Conservation (phyloP, 169 alveolate species). For the Perkinsus chesapeaki region DNA sequence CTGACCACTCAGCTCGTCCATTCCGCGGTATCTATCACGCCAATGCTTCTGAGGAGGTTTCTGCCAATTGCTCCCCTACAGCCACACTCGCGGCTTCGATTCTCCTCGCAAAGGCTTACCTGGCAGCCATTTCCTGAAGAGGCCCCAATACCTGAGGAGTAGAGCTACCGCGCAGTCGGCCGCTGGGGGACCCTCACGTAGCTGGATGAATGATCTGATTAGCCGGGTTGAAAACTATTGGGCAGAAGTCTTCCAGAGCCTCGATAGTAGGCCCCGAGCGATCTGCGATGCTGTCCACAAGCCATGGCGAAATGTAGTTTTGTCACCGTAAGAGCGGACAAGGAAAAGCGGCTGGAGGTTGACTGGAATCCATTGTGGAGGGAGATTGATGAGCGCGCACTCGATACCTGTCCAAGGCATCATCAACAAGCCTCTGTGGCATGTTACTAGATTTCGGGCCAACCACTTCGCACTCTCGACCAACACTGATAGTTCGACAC, state of each 20-base stretch:
- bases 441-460: background rate
- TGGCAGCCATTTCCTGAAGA: background rate
- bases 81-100: background rate
- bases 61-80: background rate
- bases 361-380: background rate
- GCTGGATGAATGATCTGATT: slow-evolving; percentile 41
- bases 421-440: background rate
- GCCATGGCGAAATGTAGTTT: background rate
- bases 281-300: background rate
- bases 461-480: background rate
- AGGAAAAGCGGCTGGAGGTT: background rate
- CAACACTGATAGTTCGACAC: background rate
- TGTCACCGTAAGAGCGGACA: background rate
- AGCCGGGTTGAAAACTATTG: slow-evolving; percentile 30
- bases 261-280: background rate
- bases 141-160: background rate
- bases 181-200: slow-evolving; percentile 6
- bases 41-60: background rate
- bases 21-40: background rate
- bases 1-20: background rate
- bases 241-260: slow-evolving; percentile 22
- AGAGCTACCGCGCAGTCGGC: background rate
- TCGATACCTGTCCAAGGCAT: background rate
- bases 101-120: background rate
- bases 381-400: background rate